A percentile compares a stretch with the other conserved stretches of the same genome.
phyloP scores from a whole-genome alignment of 352 stramenopile genomes.

The Globisporangium radiosum region DNA sequence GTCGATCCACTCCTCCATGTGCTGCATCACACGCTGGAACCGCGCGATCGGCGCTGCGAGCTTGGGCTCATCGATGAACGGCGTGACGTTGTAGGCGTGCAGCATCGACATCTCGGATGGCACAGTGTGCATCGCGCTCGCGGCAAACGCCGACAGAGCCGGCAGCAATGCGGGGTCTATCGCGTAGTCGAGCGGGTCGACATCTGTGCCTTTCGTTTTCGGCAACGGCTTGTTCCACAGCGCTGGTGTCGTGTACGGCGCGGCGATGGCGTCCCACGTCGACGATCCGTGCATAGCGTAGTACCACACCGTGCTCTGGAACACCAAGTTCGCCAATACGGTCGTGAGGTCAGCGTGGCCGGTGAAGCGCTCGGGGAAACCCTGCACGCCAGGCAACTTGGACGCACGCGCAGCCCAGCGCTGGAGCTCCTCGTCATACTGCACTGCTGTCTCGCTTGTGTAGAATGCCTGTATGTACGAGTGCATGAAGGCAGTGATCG shows the following conservation, averaged over 20 bases:
- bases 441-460: conserved; percentile 13
- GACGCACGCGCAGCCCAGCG: conserved; percentile 26
- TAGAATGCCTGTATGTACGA: conserved; percentile 38
- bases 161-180: conserved; percentile 42
- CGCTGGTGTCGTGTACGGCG: conserved; percentile 20
- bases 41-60: conserved; percentile 15
- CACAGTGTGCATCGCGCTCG: not conserved
- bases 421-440: conserved; percentile 32
- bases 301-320: conserved; percentile 31
- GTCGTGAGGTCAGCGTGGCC: conserved; percentile 13
- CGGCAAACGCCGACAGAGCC: conserved; percentile 2
- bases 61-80: conserved; percentile 16
- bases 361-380: conserved; percentile 21
- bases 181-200: conserved; percentile 30
- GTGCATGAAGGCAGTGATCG: conserved; percentile 30
- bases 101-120: conserved; percentile 10
- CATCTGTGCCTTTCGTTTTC: conserved; percentile 14
- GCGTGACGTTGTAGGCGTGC: conserved; percentile 16
- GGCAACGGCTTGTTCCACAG: conserved; percentile 28
- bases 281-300: conserved; percentile 38
- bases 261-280: conserved; percentile 29
- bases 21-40: too few species aligned
- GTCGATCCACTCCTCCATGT: too few species aligned
- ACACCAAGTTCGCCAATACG: conserved; percentile 33
- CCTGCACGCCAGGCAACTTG: conserved; percentile 20